Percentiles rank a stretch among this genome's conserved stretches.
Conservation (phyloP, 2,329 filamentous ascomycete species). For the Chaetomium strumarium region DNA sequence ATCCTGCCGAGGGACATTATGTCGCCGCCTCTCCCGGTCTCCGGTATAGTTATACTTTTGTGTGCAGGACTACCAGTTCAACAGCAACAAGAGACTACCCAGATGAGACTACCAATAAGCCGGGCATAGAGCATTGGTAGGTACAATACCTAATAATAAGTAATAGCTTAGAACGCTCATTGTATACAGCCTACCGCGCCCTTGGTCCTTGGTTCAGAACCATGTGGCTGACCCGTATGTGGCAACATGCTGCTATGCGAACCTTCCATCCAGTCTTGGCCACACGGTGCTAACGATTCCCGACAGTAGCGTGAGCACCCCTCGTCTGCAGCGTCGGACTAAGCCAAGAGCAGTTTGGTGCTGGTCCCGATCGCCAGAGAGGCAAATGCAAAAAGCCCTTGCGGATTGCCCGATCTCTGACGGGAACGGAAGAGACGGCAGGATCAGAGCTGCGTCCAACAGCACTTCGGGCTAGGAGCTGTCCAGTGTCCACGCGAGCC, state of each 20-base stretch:
- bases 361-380: slow-evolving; percentile 11
- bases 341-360: neutral
- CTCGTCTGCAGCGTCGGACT: neutral
- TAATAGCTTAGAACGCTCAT: too few species aligned
- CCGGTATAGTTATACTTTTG: too few species aligned
- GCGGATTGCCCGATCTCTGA: neutral
- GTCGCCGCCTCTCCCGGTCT: neutral
- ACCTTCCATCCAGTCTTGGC: neutral
- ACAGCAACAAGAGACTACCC: neutral
- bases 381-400: slow-evolving; percentile 2
- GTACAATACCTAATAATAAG: too few species aligned
- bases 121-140: too few species aligned
- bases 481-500: too few species aligned
- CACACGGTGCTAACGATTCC: too few species aligned
- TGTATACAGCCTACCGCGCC: too few species aligned
- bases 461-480: too few species aligned
- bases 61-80: too few species aligned
- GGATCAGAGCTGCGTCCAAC: neutral
- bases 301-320: too few species aligned
- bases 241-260: neutral
- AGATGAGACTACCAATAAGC: neutral
- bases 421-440: neutral
- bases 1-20: slow-evolving; percentile 1
- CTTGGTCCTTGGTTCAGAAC: slow-evolving; percentile 13
- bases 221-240: slow-evolving; percentile 23